These are phyloP conservation scores for Terfezia claveryi DNA, from an alignment of 495 filamentous ascomycete species.

Conservation along the genomic window DNA sequence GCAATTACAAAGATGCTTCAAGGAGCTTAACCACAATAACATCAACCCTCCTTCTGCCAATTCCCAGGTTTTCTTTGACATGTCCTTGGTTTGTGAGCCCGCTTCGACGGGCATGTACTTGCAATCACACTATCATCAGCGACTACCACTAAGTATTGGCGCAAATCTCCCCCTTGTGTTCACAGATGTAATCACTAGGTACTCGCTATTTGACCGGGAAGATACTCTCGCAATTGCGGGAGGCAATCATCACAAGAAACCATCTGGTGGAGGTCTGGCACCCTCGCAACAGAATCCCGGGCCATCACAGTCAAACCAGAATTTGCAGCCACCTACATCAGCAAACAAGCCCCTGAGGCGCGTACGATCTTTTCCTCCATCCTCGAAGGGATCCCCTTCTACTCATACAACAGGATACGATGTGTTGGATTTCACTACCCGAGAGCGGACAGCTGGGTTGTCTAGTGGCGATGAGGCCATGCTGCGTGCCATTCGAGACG, in stretches of 20 bases:
- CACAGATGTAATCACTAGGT: slow-evolving; percentile 17
- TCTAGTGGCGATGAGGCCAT: slow-evolving; percentile 19
- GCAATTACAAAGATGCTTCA: slow-evolving; percentile 15
- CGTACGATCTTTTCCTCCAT: slow-evolving; percentile 19
- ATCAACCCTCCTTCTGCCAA: slow-evolving; percentile 15
- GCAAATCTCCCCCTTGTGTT: slow-evolving; percentile 19
- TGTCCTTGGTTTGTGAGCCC: slow-evolving; percentile 18
- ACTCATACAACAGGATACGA: slow-evolving; percentile 19
- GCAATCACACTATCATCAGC: slow-evolving; percentile 19
- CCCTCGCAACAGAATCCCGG: slow-evolving; percentile 1
- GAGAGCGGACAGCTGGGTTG: slow-evolving; percentile 17
- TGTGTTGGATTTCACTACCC: slow-evolving; percentile 20
- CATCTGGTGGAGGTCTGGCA: neutral
- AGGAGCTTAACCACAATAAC: slow-evolving; percentile 15
- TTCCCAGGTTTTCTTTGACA: slow-evolving; percentile 15
- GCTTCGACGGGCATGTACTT: slow-evolving; percentile 17
- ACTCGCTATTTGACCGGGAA: slow-evolving; percentile 17
- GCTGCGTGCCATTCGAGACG: slow-evolving; percentile 18
- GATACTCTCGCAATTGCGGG: slow-evolving; percentile 19
- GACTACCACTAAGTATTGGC: slow-evolving; percentile 18
- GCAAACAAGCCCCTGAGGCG: slow-evolving; percentile 12
- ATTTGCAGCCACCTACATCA: slow-evolving; percentile 11
- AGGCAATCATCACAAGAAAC: slow-evolving; percentile 17
- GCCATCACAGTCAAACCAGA: slow-evolving; percentile 10
- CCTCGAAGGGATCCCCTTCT: slow-evolving; percentile 7